A percentile compares a stretch with the other conserved stretches of the same genome.
These are phyloP conservation scores for Elaeis guineensis DNA, from an alignment of 176 grass and related monocot genomes.

Conservation along the genomic window DNA sequence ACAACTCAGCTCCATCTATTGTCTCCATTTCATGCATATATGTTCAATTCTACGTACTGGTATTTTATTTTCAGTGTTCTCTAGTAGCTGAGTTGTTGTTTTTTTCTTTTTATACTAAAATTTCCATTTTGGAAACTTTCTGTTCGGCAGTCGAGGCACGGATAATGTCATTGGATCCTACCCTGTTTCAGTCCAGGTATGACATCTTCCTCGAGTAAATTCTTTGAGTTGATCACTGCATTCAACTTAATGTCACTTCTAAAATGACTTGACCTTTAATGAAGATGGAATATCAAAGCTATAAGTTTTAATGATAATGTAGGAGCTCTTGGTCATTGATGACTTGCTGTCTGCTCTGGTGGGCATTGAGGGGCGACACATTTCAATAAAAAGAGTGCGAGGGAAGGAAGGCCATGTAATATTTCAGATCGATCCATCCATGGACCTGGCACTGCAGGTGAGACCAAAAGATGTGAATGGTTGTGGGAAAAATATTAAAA, in stretches of 20 bases:
- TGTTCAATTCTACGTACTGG: too few relatives aligned
- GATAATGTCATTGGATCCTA: constrained; percentile 85
- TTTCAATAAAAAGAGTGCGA: constrained; percentile 78
- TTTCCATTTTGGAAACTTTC: too few relatives aligned
- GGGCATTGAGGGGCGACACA: constrained; percentile 79
- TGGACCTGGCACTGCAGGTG: constrained; percentile 91
- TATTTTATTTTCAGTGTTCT: too few relatives aligned
- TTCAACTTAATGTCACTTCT: too few relatives aligned
- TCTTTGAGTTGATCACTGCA: not conserved
- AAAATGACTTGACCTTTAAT: too few relatives aligned
- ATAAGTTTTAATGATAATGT: constrained; percentile 13
- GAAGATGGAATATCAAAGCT: not conserved
- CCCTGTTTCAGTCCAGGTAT: constrained; percentile 80
- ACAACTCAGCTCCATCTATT: too few relatives aligned
- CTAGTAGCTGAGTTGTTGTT: too few relatives aligned
- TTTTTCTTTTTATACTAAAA: too few relatives aligned
- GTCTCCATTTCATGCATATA: too few relatives aligned
- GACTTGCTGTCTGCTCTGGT: constrained; percentile 89
- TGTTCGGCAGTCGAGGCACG: constrained; percentile 30
- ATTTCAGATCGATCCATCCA: constrained; percentile 72
- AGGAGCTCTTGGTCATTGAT: constrained; percentile 96
- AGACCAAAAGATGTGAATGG: constrained; percentile 4
- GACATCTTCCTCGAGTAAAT: too few relatives aligned
- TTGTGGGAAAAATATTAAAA: not conserved
- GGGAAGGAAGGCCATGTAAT: constrained; percentile 60